Conservation (phyloP, 768 basidiomycete genomes). For the Trametes cinnabarina region DNA sequence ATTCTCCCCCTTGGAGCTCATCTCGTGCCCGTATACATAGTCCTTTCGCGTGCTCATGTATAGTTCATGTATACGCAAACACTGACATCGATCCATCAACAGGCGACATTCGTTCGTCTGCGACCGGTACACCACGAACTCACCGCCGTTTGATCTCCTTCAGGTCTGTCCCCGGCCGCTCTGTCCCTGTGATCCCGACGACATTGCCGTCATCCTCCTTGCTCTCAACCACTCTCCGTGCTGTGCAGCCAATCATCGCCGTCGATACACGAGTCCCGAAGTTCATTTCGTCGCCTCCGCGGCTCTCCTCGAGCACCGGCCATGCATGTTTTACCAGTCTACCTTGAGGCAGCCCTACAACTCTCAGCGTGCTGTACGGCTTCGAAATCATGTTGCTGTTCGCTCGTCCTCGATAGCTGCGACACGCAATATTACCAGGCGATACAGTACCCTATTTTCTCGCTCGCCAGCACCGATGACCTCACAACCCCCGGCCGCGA, state of each 20-base stretch:
- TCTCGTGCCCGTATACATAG: neutral
- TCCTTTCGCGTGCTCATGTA: neutral
- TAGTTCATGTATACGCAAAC: neutral
- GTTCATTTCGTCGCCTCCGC: neutral
- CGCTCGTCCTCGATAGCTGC: no score
- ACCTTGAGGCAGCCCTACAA: neutral
- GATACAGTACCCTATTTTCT: neutral
- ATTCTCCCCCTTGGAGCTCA: neutral
- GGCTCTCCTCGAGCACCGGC: neutral
- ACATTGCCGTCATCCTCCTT: neutral
- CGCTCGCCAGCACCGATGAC: neutral
- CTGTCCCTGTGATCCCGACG: conserved; percentile 1
- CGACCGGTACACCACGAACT: neutral
- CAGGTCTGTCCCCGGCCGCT: neutral
- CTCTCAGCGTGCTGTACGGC: no score
- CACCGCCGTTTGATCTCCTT: neutral
- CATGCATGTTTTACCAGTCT: neutral
- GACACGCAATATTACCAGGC: no score
- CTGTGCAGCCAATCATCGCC: neutral
- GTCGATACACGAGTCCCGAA: neutral
- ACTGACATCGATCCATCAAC: neutral
- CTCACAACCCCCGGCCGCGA: neutral
- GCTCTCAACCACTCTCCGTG: neutral
- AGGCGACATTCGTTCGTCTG: neutral
- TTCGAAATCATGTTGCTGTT: no score